Evolutionary conservation across 106 monocot species (phyloP).

Genomic region (Dendrobium huoshanense): DNA sequence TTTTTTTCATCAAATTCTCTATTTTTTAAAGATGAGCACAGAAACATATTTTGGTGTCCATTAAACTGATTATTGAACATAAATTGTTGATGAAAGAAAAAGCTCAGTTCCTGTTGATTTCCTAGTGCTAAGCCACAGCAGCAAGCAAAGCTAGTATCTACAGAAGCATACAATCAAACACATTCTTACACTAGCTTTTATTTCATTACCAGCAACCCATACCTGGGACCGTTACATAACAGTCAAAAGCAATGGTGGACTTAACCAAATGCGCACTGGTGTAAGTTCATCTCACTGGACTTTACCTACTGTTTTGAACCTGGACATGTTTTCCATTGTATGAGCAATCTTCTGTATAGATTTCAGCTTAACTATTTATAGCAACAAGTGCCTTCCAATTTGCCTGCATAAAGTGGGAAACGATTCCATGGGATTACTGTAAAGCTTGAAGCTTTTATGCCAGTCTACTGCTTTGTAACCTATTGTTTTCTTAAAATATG

Average conservation of each 20-base stretch:
- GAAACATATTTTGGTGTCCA: not conserved
- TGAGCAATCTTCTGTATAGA: not conserved
- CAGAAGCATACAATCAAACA: not conserved
- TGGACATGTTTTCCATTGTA: not conserved
- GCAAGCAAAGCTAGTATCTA: not conserved
- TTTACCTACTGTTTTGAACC: not conserved
- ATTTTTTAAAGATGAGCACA: slow-evolving; percentile 2
- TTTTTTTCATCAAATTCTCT: not conserved
- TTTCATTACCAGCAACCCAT: slow-evolving; percentile 39
- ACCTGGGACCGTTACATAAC: slow-evolving; percentile 54
- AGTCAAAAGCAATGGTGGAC: slow-evolving; percentile 93
- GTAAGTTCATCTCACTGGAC: slow-evolving; percentile 42
- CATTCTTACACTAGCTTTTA: not conserved
- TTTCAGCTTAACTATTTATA: not conserved
- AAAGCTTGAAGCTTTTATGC: not conserved
- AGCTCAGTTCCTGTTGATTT: not conserved
- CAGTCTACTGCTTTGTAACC: not conserved
- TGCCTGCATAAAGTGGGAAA: not conserved
- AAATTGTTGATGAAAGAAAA: not conserved
- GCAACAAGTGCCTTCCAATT: not conserved
- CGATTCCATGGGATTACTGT: not conserved
- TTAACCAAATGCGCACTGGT: slow-evolving; percentile 98
- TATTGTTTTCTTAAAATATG: not conserved
- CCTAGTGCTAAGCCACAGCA: not conserved
- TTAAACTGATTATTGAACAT: not conserved